Percentiles rank a stretch among this genome's conserved stretches.
phyloP scores from a whole-genome alignment of 768 basidiomycete species.

The Suillus lakei region DNA sequence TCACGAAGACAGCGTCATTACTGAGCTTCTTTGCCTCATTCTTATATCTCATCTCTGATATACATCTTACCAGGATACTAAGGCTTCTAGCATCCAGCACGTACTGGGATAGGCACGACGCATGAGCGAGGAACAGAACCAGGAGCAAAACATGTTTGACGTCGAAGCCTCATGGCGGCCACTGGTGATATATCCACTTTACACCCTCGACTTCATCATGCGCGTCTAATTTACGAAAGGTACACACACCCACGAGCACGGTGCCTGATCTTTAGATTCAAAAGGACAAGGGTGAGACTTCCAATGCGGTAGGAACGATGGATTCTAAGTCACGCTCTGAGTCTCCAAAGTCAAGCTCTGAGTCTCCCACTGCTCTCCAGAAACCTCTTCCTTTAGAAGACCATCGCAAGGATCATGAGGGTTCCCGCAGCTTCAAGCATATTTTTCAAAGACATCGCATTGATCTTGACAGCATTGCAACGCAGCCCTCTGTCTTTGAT shows the following conservation, averaged over 20 bases:
- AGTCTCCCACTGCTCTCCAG: not conserved
- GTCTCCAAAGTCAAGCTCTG: not conserved
- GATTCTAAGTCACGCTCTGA: not conserved
- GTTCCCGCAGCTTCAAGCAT: constrained; percentile 34
- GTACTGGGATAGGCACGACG: not conserved
- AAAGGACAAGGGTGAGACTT: not conserved
- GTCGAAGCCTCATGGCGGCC: not conserved
- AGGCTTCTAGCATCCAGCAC: not conserved
- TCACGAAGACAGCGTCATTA: constrained; percentile 23
- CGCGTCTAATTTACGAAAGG: not conserved
- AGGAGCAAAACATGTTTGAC: not conserved
- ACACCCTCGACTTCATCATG: constrained; percentile 5
- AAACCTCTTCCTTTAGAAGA: constrained; percentile 34
- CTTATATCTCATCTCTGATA: not conserved
- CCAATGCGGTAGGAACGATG: not conserved
- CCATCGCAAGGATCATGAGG: constrained; percentile 27
- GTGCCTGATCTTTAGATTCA: not conserved
- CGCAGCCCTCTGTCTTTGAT: constrained; percentile 67
- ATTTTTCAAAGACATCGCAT: constrained; percentile 26
- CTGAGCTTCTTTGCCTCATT: not conserved
- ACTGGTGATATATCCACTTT: constrained; percentile 6
- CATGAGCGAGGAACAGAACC: not conserved
- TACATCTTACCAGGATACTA: not conserved
- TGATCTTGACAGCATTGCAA: constrained; percentile 58
- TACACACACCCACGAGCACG: not conserved